Base-by-base conservation (phyloP, 352 stramenopile species). In the Pythium insidiosum region DNA sequence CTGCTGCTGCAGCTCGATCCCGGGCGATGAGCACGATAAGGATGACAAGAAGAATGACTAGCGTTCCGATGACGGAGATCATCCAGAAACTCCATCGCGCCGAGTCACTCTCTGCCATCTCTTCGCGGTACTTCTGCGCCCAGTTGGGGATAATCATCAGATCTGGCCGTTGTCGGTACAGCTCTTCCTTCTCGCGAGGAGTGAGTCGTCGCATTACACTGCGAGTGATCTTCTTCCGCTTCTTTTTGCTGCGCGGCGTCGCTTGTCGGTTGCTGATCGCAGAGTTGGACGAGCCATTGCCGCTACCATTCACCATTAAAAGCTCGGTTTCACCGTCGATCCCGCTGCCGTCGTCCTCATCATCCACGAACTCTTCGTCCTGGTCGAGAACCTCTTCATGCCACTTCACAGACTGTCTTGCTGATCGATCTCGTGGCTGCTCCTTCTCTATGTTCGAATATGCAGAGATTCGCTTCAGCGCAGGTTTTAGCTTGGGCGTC, bases 61-160 rank as follows among this genome's bases (percentile, higher is more conserved):
- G 57, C 23, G 75, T 66, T 28, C 60, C 63, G 44, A 93, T 89
- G 48, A 91, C 70, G 19, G 63, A 66, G 28, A 90, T 58, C 45
- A 93, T 56, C 78, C 81, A 90, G 15, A 79, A 65, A 45, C 80
- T 88, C 67, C 77, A 93, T 43, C 65, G 69, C 38, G 68, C 64
- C 26, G 73, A 72, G 30, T 87, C 73, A 36, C 70, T 67, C 20
- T 79, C 78, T 21, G 72, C 66, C 38, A 93, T 67, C 45, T 89
- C 81, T 55, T 93, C 77, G 24, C 81, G 77, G 43, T 93, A 93
- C 47, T 93, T 93, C 39, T 91, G 78, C 6, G 81, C 81, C 81
- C 81, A 93, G 42, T 93, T 93, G 3, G 81, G 81, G 37, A 90
- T 65, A 58, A 93, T 93, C 76, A 87, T 88, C 43, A 93, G 46